Evolutionary conservation across 2,329 filamentous ascomycete species (phyloP), one percentile per base, ranked within the genome.

Genomic region (Colletotrichum navitas): DNA sequence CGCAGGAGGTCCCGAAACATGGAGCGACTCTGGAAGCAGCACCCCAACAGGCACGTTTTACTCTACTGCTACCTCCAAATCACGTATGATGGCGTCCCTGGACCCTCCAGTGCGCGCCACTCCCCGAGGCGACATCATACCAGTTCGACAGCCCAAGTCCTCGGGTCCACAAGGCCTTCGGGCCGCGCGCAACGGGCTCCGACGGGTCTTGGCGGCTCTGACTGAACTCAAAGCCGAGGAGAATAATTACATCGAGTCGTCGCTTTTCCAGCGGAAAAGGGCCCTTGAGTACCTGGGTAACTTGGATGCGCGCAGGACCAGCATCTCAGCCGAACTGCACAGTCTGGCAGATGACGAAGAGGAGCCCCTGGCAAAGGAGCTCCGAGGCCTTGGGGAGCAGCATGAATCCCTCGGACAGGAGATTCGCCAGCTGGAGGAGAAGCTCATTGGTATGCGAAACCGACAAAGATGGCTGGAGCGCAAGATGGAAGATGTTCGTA

Each of bases 171-270:
- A 88, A 11, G 87, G 90, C 0, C 83, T 94, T 18, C 85, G 85
- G 36, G 86, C 87, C 24, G 91, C 92, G 1, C 86, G 93, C n/a
- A 85, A 86, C 36, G 91, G 90, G 0, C 86, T 95, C 10, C 85
- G 88, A 21, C 86, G 85, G 61, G 86, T 88, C 60, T 92, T 95
- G 79, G 83, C 85, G 3, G 88, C 90, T 64, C 82, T 95, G 6
- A 89, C 88, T 0, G 85, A 86, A 11, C 81, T 95, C 34, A 94
- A 94, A 77, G 83, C 84, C 4, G 91, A 94, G 68, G 92, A 94
- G 80, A 84, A 90, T n/a, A 83, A 85, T 0, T 83, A 90, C 32
- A 81, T 94, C 1, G 85, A 87, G 3, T 81, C 84, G 1, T 88
- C 91, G 2, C 79, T 93, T 45, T 81, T 83, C 4, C 83, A 88